Evolutionary conservation across 306 rosid genomes (phyloP), one percentile per base, ranked within the genome.

Genomic region (Trichosanthes truncata): DNA sequence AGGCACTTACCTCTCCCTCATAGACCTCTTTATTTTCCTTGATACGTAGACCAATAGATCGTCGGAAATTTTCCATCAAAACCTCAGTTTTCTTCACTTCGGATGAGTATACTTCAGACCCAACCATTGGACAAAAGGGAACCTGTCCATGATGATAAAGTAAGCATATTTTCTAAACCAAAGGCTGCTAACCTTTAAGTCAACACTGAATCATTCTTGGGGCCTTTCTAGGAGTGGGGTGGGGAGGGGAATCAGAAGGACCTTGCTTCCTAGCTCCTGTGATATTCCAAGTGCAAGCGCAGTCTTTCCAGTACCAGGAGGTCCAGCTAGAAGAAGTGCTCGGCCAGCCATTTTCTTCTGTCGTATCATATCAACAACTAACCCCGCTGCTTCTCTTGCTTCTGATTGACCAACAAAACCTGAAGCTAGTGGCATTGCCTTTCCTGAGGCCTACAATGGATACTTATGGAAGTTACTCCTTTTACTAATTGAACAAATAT

Each of bases 251-350:
- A 51, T 35, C n/a, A 77, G 60, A 79, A 82, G 31, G 80, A 91
- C 98, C 97, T 95, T 95, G 87, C 97, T 95, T 79, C 98, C 98
- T 72, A 95, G 98, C 84, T 95, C 98, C 82, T 95, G 98, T 52
- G 97, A 62, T 35, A 95, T 86, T 65, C 98, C 98, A 43, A 95
- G 98, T 21, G 98, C 98, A 23, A 95, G 87, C 0, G 98, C 98
- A 4, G 98, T 95, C 88, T 95, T 95, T 55, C 98, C 98, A 15
- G 97, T 95, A 31, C 98, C 98, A 1, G 98, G 97, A 48, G 98
- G 98, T 72, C 98, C 98, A 18, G 97, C 98, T n/a, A 95, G 61
- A 46, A 92, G 88, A 76, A 95, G 95, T n/a, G 97, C 98, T 77
- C 87, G 89, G 20, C 98, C 98, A 36, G 98, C 98, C 97, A 95